These are phyloP conservation scores for Pyrenophora teres DNA, from an alignment of 2,329 filamentous ascomycete genomes.

Conservation along the genomic window DNA sequence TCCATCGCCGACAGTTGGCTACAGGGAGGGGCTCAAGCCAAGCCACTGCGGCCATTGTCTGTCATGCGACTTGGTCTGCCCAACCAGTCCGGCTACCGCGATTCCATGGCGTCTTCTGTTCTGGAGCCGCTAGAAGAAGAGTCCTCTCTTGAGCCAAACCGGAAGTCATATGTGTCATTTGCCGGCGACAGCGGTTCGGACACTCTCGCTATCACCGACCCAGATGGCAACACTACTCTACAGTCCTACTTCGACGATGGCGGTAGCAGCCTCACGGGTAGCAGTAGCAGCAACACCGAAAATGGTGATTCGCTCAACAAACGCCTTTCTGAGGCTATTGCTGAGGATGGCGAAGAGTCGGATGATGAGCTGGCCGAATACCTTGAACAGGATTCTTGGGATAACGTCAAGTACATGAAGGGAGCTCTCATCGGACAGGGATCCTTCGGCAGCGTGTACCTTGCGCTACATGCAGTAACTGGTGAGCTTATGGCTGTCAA, in stretches of 20 bases:
- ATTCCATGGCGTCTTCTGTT: slow-evolving; percentile 86
- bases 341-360: slow-evolving; percentile 87
- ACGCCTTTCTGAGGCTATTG: slow-evolving; percentile 79
- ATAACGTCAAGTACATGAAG: slow-evolving; percentile 99
- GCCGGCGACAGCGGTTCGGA: slow-evolving; percentile 73
- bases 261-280: slow-evolving; percentile 72
- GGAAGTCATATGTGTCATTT: slow-evolving; percentile 95
- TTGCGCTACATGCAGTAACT: slow-evolving; percentile 92
- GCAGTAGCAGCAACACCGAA: slow-evolving; percentile 63
- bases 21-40: slow-evolving; percentile 55
- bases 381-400: slow-evolving; percentile 89
- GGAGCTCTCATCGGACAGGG: slow-evolving; percentile 95
- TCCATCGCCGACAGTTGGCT: slow-evolving; percentile 96
- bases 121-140: slow-evolving; percentile 92
- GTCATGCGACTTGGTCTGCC: slow-evolving; percentile 63
- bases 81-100: slow-evolving; percentile 70
- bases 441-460: slow-evolving; percentile 93
- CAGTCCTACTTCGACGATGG: slow-evolving; percentile 87
- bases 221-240: slow-evolving; percentile 69
- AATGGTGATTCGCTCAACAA: slow-evolving; percentile 76
- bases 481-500: slow-evolving; percentile 98
- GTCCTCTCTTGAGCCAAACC: slow-evolving; percentile 80
- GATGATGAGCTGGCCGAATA: slow-evolving; percentile 91
- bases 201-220: slow-evolving; percentile 74
- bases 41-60: slow-evolving; percentile 62